phyloP scores from a whole-genome alignment of 208 protist genomes.

The Spongospora subterranea region DNA sequence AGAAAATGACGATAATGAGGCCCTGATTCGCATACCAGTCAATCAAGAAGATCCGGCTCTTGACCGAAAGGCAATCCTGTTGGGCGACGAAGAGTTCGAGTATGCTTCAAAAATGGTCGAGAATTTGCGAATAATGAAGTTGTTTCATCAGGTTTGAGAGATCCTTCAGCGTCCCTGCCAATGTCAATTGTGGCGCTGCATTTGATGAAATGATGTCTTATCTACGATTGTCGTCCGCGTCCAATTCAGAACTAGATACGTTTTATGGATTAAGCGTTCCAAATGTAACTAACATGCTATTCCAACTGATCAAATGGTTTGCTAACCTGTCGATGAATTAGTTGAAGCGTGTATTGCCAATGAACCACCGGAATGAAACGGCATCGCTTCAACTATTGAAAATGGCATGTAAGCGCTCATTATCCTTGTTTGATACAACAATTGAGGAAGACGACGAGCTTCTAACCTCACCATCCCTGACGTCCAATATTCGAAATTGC shows the following conservation, averaged over 20 bases:
- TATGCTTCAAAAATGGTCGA: background rate
- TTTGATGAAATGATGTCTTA: background rate
- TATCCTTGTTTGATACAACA: constrained; percentile 28
- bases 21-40: background rate
- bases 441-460: constrained; percentile 32
- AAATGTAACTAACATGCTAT: background rate
- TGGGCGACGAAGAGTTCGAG: background rate
- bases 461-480: background rate
- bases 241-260: background rate
- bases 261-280: background rate
- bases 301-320: constrained; percentile 15
- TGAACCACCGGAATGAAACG: constrained; percentile 26
- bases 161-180: background rate
- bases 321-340: background rate
- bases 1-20: constrained; percentile 59
- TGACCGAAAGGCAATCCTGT: background rate
- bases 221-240: background rate
- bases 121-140: background rate
- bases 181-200: background rate
- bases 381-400: background rate
- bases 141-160: constrained; percentile 3
- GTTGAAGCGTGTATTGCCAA: background rate
- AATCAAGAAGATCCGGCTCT: background rate
- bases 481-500: constrained; percentile 28
- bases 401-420: background rate